Percentiles rank a stretch among this genome's conserved stretches.
These are phyloP conservation scores for Plasmodium chabaudi DNA, from an alignment of 169 alveolate genomes.

Conservation along the genomic window DNA sequence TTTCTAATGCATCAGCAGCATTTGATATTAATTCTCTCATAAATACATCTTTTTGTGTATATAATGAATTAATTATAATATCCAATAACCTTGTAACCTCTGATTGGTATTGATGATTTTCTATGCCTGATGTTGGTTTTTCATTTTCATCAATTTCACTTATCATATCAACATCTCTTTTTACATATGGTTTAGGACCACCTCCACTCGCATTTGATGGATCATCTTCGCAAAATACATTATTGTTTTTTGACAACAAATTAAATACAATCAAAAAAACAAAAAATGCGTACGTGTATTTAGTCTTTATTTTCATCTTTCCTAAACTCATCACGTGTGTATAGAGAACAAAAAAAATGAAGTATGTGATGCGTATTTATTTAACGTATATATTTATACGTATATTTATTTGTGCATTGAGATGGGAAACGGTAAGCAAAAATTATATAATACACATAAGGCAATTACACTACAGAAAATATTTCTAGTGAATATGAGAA, in stretches of 20 bases:
- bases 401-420: too few species aligned
- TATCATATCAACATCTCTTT: constrained; percentile 26
- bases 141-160: constrained; percentile 59
- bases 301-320: constrained; percentile 35
- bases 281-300: constrained; percentile 13
- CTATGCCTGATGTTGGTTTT: constrained; percentile 79
- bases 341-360: not conserved
- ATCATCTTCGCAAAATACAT: constrained; percentile 21
- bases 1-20: constrained; percentile 99
- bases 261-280: constrained; percentile 5
- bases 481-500: too few species aligned
- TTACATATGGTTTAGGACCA: constrained; percentile 5
- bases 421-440: too few species aligned
- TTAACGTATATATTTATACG: too few species aligned
- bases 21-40: constrained; percentile 98
- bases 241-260: constrained; percentile 7
- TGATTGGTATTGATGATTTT: constrained; percentile 92
- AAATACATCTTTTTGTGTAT: constrained; percentile 98
- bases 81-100: constrained; percentile 99
- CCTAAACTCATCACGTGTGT: not conserved
- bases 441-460: too few species aligned
- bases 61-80: constrained; percentile 98
- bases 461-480: too few species aligned
- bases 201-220: not conserved
- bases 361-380: not conserved